phyloP scores from a whole-genome alignment of 164 flowering plant genomes.

The Tetrastigma voinierianum region DNA sequence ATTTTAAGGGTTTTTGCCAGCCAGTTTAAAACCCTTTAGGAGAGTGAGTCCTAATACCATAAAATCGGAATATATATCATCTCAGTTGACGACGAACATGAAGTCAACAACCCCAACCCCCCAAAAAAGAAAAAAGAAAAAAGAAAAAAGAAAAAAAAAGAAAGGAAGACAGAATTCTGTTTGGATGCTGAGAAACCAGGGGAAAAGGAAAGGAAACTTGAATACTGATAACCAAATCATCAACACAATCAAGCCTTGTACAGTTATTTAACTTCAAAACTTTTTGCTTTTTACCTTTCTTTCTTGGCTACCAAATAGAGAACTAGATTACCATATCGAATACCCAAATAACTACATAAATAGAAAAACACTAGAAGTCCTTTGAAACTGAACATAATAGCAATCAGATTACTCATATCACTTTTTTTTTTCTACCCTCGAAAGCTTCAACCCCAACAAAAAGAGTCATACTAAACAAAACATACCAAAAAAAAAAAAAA shows the following conservation, averaged over 20 bases:
- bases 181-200: slow-evolving; percentile 11
- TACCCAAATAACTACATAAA: not conserved
- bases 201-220: not conserved
- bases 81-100: too few species aligned
- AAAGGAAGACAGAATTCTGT: not conserved
- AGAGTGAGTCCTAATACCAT: too few species aligned
- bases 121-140: too few species aligned
- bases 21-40: too few species aligned
- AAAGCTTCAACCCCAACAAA: not conserved
- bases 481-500: not conserved
- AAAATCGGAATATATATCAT: too few species aligned
- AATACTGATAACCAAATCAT: too few species aligned
- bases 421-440: not conserved
- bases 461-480: not conserved
- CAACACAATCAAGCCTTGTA: too few species aligned
- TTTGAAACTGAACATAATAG: not conserved
- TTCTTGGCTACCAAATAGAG: slow-evolving; percentile 19
- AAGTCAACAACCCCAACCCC: too few species aligned
- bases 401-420: not conserved
- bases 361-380: not conserved
- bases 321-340: not conserved
- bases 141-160: too few species aligned
- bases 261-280: not conserved
- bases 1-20: too few species aligned
- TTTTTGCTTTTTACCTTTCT: not conserved